Evolutionary conservation across 768 basidiomycete species (phyloP).

Genomic region (Mycena galopus): DNA sequence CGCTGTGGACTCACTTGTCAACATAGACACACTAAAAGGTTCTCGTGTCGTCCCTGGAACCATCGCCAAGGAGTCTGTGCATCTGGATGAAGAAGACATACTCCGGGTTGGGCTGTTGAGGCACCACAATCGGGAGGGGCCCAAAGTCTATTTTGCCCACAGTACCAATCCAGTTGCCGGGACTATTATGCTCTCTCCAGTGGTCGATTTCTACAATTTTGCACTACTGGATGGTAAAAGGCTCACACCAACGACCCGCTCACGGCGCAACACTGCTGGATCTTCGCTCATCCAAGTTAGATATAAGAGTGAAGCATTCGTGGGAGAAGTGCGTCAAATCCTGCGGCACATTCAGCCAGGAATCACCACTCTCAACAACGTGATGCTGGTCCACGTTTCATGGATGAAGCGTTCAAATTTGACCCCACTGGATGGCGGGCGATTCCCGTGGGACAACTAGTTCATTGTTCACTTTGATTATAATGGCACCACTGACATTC

Average conservation of each 20-base stretch:
- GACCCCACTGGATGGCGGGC: background rate
- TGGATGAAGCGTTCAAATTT: constrained; percentile 8
- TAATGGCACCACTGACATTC: background rate
- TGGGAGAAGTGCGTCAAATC: constrained; percentile 33
- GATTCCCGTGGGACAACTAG: background rate
- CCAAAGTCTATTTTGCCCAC: constrained; percentile 7
- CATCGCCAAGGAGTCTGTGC: background rate
- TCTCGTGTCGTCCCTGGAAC: constrained; percentile 3
- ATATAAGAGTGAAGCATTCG: background rate
- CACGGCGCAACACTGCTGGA: constrained; percentile 8
- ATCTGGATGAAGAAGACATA: background rate
- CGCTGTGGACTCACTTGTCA: too few relatives aligned
- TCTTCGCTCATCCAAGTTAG: constrained; percentile 33
- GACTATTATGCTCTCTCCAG: background rate
- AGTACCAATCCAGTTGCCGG: background rate
- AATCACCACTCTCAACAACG: background rate
- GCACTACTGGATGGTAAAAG: constrained; percentile 36
- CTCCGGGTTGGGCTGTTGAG: constrained; percentile 7
- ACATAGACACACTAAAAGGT: background rate
- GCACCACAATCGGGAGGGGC: constrained; percentile 17
- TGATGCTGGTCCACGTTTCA: background rate
- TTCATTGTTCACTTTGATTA: background rate
- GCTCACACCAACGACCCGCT: constrained; percentile 22
- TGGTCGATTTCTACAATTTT: constrained; percentile 15
- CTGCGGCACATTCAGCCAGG: constrained; percentile 36